Percentiles rank a stretch among this genome's conserved stretches.
Conservation (phyloP, 805 yeast species). For the Starmera dryadoides region DNA sequence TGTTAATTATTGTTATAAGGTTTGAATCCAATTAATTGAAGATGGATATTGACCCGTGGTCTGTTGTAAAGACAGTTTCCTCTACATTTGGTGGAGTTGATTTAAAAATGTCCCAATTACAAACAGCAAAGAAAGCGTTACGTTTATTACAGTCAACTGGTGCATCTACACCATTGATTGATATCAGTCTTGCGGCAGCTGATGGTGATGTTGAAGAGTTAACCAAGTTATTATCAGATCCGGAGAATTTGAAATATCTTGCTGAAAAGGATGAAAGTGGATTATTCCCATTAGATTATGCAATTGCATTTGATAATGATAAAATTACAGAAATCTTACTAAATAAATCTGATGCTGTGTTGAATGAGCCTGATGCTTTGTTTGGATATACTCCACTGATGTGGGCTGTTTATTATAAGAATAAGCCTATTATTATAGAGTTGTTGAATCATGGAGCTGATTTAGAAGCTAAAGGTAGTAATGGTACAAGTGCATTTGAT, state of each 20-base stretch:
- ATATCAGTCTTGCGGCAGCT: conserved; percentile 30
- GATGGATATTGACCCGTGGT: conserved; percentile 25
- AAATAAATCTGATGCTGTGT: conserved; percentile 33
- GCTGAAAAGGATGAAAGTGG: conserved; percentile 31
- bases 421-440: conserved; percentile 44
- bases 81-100: conserved; percentile 16
- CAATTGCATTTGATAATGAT: conserved; percentile 45
- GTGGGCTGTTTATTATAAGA: conserved; percentile 77
- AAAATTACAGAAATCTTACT: conserved; percentile 42
- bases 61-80: conserved; percentile 14
- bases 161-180: conserved; percentile 23
- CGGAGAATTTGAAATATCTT: conserved; percentile 19
- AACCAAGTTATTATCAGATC: conserved; percentile 15
- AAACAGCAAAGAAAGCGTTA: conserved; percentile 30
- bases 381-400: conserved; percentile 62
- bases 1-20: no score
- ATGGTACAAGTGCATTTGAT: conserved; percentile 45
- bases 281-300: conserved; percentile 40
- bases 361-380: conserved; percentile 42
- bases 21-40: not conserved
- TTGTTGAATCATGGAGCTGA: conserved; percentile 62
- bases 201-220: conserved; percentile 25
- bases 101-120: conserved; percentile 22
- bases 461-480: conserved; percentile 30
- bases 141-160: conserved; percentile 16